Conservation (phyloP, 2,329 filamentous ascomycete genomes). For the Aspergillus pseudoviridinutans region DNA sequence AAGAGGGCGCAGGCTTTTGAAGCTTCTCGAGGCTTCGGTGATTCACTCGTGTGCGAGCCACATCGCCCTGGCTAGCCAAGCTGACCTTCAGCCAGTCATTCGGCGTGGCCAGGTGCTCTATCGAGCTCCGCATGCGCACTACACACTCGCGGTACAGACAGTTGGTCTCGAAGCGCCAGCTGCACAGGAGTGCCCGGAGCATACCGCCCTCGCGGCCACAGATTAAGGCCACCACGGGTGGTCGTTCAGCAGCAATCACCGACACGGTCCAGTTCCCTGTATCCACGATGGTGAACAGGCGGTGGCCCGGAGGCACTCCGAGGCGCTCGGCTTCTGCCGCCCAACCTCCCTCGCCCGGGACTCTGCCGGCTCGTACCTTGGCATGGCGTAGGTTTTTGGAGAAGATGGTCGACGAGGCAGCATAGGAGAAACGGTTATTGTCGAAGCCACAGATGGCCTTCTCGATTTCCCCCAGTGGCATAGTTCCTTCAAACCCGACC, state of each 20-base stretch:
- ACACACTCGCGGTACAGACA: slow-evolving; percentile 14
- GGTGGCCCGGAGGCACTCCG: slow-evolving; percentile 12
- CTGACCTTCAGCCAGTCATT: slow-evolving; percentile 16
- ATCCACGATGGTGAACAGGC: slow-evolving; percentile 31
- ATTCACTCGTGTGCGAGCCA: neutral
- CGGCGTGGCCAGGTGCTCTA: slow-evolving; percentile 6
- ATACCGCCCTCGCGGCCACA: slow-evolving; percentile 30
- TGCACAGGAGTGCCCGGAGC: slow-evolving; percentile 25
- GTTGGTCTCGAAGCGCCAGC: slow-evolving; percentile 16
- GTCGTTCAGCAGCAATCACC: slow-evolving; percentile 26
- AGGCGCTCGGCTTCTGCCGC: neutral
- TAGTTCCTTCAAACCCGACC: slow-evolving; percentile 14
- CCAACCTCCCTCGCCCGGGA: slow-evolving; percentile 3
- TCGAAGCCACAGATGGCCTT: slow-evolving; percentile 13
- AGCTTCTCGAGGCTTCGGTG: too few species aligned
- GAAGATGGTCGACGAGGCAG: slow-evolving; percentile 13
- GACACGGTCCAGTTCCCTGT: slow-evolving; percentile 28
- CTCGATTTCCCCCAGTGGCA: slow-evolving; percentile 10
- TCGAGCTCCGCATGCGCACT: slow-evolving; percentile 15
- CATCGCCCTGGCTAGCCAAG: slow-evolving; percentile 12
- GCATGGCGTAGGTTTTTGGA: slow-evolving; percentile 4
- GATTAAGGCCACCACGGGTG: slow-evolving; percentile 26
- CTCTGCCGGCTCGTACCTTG: neutral
- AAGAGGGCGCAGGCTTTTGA: too few species aligned
- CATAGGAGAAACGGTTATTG: slow-evolving; percentile 9